Conservation (phyloP, 179 eudicot species). For the Silene coronaria region DNA sequence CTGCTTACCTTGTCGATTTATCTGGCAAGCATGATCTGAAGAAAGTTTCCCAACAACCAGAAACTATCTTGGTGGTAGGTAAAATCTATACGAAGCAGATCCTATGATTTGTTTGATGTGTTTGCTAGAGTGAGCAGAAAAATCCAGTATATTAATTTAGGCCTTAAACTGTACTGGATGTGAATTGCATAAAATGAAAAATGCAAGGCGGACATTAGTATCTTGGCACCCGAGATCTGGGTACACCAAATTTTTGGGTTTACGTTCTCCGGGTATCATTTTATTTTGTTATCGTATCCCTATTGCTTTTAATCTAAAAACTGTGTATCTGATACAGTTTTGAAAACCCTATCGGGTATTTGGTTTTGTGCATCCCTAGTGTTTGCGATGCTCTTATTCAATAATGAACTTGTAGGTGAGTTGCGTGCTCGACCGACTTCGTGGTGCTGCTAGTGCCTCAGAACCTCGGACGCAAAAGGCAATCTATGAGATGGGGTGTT, state of each 20-base stretch:
- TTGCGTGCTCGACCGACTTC: slow-evolving; percentile 87
- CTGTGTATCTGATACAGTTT: background rate
- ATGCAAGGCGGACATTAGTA: background rate
- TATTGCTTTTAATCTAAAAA: background rate
- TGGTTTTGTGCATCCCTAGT: background rate
- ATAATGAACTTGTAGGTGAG: slow-evolving; percentile 45
- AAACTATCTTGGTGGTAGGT: slow-evolving; percentile 69
- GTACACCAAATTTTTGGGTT: background rate
- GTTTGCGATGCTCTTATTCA: background rate
- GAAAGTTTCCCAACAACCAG: slow-evolving; percentile 69
- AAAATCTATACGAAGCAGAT: background rate
- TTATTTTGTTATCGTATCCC: background rate
- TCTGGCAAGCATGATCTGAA: slow-evolving; percentile 66
- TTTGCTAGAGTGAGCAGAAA: background rate
- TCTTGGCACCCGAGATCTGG: background rate
- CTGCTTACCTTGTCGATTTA: slow-evolving; percentile 56
- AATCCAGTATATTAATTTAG: background rate
- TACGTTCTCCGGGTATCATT: background rate
- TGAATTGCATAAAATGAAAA: background rate
- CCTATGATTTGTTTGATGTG: slow-evolving; percentile 1
- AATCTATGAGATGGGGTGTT: slow-evolving; percentile 75
- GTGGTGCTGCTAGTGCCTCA: slow-evolving; percentile 91
- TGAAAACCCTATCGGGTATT: background rate
- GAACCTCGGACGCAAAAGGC: slow-evolving; percentile 94
- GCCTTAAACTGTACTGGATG: background rate